Conservation (phyloP, 495 filamentous ascomycete genomes). For the Xylaria nigripes region DNA sequence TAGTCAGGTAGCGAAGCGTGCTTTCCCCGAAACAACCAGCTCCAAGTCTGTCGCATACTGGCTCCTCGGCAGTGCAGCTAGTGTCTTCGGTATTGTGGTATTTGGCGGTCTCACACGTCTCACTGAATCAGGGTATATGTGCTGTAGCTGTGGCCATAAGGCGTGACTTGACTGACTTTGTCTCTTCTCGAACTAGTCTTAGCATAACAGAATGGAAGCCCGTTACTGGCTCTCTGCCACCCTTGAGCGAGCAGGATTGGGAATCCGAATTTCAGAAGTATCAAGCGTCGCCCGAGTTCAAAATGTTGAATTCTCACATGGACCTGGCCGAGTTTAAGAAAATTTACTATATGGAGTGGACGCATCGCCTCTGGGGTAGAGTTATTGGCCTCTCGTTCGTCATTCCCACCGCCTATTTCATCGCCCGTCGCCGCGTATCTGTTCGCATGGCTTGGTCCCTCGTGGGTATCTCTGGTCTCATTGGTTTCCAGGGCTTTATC, state of each 20-base stretch:
- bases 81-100: slow-evolving; percentile 93
- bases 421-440: slow-evolving; percentile 71
- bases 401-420: slow-evolving; percentile 78
- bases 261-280: slow-evolving; percentile 88
- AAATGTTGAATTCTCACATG: slow-evolving; percentile 86
- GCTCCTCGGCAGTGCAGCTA: slow-evolving; percentile 81
- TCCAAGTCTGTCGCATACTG: slow-evolving; percentile 78
- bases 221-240: slow-evolving; percentile 88
- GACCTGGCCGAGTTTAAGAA: slow-evolving; percentile 85
- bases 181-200: slow-evolving; percentile 47
- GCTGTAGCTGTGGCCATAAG: not conserved
- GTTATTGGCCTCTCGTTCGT: slow-evolving; percentile 85
- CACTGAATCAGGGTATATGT: slow-evolving; percentile 82
- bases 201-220: slow-evolving; percentile 99
- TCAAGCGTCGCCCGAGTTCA: slow-evolving; percentile 81
- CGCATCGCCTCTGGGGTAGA: slow-evolving; percentile 91
- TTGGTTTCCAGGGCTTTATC: slow-evolving; percentile 90
- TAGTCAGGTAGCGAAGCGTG: slow-evolving; percentile 12
- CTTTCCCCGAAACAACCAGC: slow-evolving; percentile 59
- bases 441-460: slow-evolving; percentile 66
- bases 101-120: slow-evolving; percentile 89
- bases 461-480: slow-evolving; percentile 75
- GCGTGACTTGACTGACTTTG: slow-evolving; percentile 13
- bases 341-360: slow-evolving; percentile 99
- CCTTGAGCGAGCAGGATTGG: slow-evolving; percentile 69